Percentiles rank a stretch among this genome's conserved stretches.
Conservation (phyloP, 345 rosid species). For the Eucalyptus rudis region DNA sequence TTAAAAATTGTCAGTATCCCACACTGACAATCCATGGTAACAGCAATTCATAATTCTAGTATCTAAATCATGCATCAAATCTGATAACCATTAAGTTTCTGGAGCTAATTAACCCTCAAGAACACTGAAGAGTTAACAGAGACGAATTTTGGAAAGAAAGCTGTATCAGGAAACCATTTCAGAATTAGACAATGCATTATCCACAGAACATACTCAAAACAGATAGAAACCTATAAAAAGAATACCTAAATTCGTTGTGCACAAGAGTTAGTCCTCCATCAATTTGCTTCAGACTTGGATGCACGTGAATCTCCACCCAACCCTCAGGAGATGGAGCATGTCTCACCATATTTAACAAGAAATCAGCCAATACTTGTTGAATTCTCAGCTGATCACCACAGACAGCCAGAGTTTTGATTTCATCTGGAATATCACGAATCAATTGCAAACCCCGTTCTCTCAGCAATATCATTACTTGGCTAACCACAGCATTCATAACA, state of each 20-base stretch:
- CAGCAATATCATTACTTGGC: conserved; percentile 79
- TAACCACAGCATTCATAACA: conserved; percentile 87
- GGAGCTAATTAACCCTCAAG: background rate
- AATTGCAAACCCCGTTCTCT: conserved; percentile 76
- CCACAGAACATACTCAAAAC: background rate
- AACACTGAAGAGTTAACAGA: background rate
- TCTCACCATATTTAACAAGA: conserved; percentile 73
- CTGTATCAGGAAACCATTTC: background rate
- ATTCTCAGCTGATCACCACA: conserved; percentile 87
- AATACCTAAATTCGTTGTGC: conserved; percentile 72
- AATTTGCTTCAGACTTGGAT: conserved; percentile 44
- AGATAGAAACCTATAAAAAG: background rate
- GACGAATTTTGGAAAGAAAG: background rate
- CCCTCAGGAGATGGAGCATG: conserved; percentile 68
- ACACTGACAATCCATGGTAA: background rate
- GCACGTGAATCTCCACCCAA: conserved; percentile 87
- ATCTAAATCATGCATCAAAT: background rate
- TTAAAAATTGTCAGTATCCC: background rate
- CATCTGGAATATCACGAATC: conserved; percentile 94
- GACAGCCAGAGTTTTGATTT: conserved; percentile 64
- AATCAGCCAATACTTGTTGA: conserved; percentile 88
- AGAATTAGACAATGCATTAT: background rate
- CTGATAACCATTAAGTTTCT: background rate
- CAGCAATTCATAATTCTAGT: background rate
- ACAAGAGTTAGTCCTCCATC: conserved; percentile 33